These are phyloP conservation scores for Plasmodium yoelii DNA, from an alignment of 169 alveolate genomes.

Conservation along the genomic window DNA sequence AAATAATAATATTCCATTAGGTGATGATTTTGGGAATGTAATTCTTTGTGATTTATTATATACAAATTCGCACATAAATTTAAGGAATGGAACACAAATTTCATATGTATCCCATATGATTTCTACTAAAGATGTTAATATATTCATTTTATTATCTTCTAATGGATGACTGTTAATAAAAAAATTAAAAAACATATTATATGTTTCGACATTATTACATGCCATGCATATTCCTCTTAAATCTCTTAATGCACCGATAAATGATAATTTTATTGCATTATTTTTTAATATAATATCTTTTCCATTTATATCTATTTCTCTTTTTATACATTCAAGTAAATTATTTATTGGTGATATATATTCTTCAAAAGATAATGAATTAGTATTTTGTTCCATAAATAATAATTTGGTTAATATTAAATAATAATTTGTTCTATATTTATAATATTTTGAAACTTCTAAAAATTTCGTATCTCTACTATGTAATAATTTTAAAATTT, in stretches of 20 bases:
- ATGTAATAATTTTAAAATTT: slow-evolving; percentile 84
- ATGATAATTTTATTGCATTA: slow-evolving; percentile 85
- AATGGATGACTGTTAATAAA: slow-evolving; percentile 91
- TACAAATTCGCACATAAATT: slow-evolving; percentile 91
- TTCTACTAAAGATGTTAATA: slow-evolving; percentile 90
- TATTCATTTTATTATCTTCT: slow-evolving; percentile 85
- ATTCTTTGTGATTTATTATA: slow-evolving; percentile 92
- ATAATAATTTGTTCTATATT: slow-evolving; percentile 93
- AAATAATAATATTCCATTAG: slow-evolving; percentile 93
- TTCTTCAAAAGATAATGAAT: slow-evolving; percentile 85
- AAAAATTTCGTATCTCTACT: slow-evolving; percentile 83
- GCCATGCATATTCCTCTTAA: slow-evolving; percentile 90
- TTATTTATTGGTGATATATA: slow-evolving; percentile 88
- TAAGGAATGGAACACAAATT: slow-evolving; percentile 92
- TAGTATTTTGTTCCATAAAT: slow-evolving; percentile 88
- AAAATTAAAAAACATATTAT: slow-evolving; percentile 91
- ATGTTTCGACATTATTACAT: slow-evolving; percentile 88
- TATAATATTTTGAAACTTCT: slow-evolving; percentile 84
- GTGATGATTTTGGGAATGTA: slow-evolving; percentile 92
- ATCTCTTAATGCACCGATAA: slow-evolving; percentile 93
- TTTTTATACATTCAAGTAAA: slow-evolving; percentile 81
- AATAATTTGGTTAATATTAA: slow-evolving; percentile 91
- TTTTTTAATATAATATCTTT: slow-evolving; percentile 75
- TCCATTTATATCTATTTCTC: slow-evolving; percentile 80
- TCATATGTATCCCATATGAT: slow-evolving; percentile 92